Evolutionary conservation across 306 rosid genomes (phyloP), one percentile per base, ranked within the genome.

Genomic region (Glycine tomentella): DNA sequence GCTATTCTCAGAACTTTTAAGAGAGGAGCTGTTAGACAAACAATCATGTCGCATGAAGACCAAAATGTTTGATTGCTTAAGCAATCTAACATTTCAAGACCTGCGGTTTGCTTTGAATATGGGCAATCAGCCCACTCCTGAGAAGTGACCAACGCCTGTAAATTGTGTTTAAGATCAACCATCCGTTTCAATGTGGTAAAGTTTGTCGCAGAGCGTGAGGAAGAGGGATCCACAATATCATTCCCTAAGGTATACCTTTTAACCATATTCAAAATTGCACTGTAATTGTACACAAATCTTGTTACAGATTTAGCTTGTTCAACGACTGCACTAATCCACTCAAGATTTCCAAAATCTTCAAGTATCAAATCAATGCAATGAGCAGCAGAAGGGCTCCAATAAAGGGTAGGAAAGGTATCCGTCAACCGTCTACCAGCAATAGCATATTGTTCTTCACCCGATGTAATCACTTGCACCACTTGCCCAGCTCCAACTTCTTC

Each of bases 51-150:
- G 76, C 97, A 95, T 0, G 97, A 90, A 48, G 98, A 91, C 98
- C 98, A 95, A 91, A 94, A 94, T 55, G 93, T 80, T 84, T 88
- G 91, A 88, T 62, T 85, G 66, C 93, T 89, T 62, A 92, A 74
- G 49, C 75, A 77, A 83, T 95, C 98, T 78, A 91, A 82, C 92
- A 92, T 91, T 84, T 90, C 92, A 75, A 95, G 86, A 15, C 97
- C 97, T 80, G 87, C 94, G 11, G 94, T 81, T 82, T 88, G 86
- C 92, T 95, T 94, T 33, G 97, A 88, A 80, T 87, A 90, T 53
- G 90, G 88, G 79, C 91, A 80, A 56, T 91, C 97, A 91, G 87
- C 84, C 98, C 95, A 92, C 82, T 95, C 98, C 77, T 90, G 97
- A 55, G 97, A 92, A 86, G 93, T 89, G 68, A 92, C 91, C 95